A percentile compares a stretch with the other conserved stretches of the same genome.
These are phyloP conservation scores for Logfia minima DNA, from an alignment of 129 eudicot genomes.

Conservation along the genomic window DNA sequence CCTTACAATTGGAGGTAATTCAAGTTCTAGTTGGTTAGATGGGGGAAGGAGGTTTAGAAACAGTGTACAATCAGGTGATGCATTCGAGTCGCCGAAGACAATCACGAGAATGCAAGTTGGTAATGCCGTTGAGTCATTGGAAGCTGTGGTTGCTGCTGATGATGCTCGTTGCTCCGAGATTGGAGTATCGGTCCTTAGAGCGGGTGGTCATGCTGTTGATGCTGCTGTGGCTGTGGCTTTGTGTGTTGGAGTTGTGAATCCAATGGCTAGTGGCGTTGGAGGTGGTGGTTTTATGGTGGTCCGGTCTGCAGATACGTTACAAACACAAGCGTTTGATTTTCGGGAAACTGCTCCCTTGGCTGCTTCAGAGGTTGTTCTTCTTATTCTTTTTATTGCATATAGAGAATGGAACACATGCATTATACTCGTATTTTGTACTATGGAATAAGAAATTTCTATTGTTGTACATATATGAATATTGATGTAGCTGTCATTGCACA, in stretches of 20 bases:
- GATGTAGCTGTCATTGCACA: conserved; percentile 31
- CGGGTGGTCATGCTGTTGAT: conserved; percentile 91
- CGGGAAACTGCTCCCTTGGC: conserved; percentile 95
- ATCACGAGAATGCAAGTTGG: background rate
- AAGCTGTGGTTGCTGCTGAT: conserved; percentile 94
- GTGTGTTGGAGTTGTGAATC: conserved; percentile 85
- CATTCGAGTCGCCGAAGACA: conserved; percentile 3
- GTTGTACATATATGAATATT: background rate
- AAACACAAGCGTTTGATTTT: conserved; percentile 69
- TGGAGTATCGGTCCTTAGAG: conserved; percentile 56
- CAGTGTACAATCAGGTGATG: conserved; percentile 11
- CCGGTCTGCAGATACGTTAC: conserved; percentile 47
- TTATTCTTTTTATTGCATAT: background rate
- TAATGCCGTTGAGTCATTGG: conserved; percentile 52
- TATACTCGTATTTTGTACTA: background rate
- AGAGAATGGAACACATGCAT: background rate
- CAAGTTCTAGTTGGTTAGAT: conserved; percentile 22
- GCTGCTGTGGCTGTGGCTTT: conserved; percentile 78
- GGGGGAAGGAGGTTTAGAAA: conserved; percentile 13
- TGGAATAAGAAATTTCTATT: too few relatives aligned
- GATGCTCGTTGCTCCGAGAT: conserved; percentile 89
- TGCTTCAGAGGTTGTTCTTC: conserved; percentile 70
- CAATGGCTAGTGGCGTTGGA: conserved; percentile 86
- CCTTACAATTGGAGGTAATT: conserved; percentile 34
- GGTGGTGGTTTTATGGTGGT: conserved; percentile 95